Conservation (phyloP, 352 stramenopile species). For the Phytophthora litchii region DNA sequence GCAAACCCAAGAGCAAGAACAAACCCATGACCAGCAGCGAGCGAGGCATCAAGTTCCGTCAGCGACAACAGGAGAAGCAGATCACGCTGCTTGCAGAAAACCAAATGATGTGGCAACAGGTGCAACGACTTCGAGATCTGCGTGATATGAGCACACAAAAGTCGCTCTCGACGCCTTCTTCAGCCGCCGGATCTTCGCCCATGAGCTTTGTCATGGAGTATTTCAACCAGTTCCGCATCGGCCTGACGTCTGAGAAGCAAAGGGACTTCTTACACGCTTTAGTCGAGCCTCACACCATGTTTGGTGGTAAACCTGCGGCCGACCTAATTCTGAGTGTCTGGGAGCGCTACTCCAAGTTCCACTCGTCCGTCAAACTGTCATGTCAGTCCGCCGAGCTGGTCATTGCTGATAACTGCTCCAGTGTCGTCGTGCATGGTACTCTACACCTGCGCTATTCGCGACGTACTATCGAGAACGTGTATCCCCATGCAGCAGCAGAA, state of each 20-base stretch:
- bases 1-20: slow-evolving; percentile 19
- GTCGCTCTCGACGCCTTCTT: slow-evolving; percentile 16
- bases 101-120: slow-evolving; percentile 25
- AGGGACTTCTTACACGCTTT: slow-evolving; percentile 33
- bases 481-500: slow-evolving; percentile 40
- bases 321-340: slow-evolving; percentile 33
- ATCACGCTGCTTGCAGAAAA: slow-evolving; percentile 15
- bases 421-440: slow-evolving; percentile 34
- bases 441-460: slow-evolving; percentile 54
- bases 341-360: slow-evolving; percentile 35
- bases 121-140: slow-evolving; percentile 29
- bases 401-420: slow-evolving; percentile 25
- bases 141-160: slow-evolving; percentile 25
- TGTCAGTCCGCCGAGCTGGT: slow-evolving; percentile 31
- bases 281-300: slow-evolving; percentile 29
- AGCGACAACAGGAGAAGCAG: slow-evolving; percentile 32
- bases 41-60: slow-evolving; percentile 37
- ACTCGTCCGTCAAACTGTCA: slow-evolving; percentile 39
- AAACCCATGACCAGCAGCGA: slow-evolving; percentile 34
- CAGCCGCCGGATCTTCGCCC: slow-evolving; percentile 17
- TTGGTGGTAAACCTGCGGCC: slow-evolving; percentile 26
- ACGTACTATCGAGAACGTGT: slow-evolving; percentile 55
- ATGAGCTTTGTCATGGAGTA: slow-evolving; percentile 44
- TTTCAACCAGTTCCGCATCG: slow-evolving; percentile 44
- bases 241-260: slow-evolving; percentile 27